Evolutionary conservation across 345 rosid species (phyloP).

Genomic region (Rhodamnia argentea): DNA sequence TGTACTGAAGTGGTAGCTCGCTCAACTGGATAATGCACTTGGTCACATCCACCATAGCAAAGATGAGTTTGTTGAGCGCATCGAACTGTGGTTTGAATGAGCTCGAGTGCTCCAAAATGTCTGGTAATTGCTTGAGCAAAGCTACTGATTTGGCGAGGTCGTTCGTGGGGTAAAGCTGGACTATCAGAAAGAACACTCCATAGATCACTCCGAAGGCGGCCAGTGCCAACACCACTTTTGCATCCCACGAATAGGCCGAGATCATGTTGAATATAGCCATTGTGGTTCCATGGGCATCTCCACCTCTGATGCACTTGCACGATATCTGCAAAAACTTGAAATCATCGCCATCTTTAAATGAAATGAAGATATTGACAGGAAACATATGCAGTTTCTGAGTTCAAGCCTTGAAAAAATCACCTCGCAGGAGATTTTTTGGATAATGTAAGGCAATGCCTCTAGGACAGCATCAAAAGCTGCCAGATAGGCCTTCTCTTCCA

Average conservation of each 20-base stretch:
- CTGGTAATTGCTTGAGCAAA: slow-evolving; percentile 36
- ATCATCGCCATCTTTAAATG: too few relatives aligned
- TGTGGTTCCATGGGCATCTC: slow-evolving; percentile 28
- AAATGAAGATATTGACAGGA: background rate
- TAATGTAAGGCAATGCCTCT: slow-evolving; percentile 15
- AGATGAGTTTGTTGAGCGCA: slow-evolving; percentile 29
- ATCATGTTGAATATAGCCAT: slow-evolving; percentile 24
- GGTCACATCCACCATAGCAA: slow-evolving; percentile 41
- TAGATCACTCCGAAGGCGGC: slow-evolving; percentile 38
- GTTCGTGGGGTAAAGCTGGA: slow-evolving; percentile 13
- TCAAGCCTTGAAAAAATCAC: slow-evolving; percentile 1
- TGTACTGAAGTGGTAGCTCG: slow-evolving; percentile 36
- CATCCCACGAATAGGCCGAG: slow-evolving; percentile 36
- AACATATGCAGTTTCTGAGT: background rate
- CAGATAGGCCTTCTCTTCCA: slow-evolving; percentile 7
- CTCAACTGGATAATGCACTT: slow-evolving; percentile 36
- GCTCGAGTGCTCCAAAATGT: slow-evolving; percentile 14
- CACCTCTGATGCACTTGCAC: slow-evolving; percentile 42
- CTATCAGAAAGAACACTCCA: slow-evolving; percentile 30
- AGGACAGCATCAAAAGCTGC: slow-evolving; percentile 12
- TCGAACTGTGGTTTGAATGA: slow-evolving; percentile 19
- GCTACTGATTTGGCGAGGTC: slow-evolving; percentile 28
- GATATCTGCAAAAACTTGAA: slow-evolving; percentile 21
- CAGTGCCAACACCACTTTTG: slow-evolving; percentile 29
- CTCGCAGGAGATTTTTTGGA: slow-evolving; percentile 37